These are phyloP conservation scores for Colletotrichum nymphaeae DNA, from an alignment of 2,329 filamentous ascomycete genomes.

Conservation along the genomic window DNA sequence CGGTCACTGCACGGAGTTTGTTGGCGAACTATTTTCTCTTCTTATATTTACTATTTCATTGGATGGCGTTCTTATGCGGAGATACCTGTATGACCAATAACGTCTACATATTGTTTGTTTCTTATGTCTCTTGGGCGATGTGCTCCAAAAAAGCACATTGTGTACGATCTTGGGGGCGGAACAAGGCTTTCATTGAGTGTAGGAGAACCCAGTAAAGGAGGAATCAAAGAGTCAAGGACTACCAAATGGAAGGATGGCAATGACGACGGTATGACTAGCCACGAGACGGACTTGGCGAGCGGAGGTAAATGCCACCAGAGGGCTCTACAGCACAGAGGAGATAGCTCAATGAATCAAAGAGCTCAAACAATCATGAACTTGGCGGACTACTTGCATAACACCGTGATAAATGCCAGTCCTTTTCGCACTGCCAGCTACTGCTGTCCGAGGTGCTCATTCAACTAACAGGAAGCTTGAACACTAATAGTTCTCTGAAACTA, in stretches of 20 bases:
- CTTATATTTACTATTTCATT: conserved; percentile 35
- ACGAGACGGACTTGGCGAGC: conserved; percentile 19
- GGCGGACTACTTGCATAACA: background rate
- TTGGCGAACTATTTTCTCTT: conserved; percentile 30
- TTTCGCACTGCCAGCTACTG: too few relatives aligned
- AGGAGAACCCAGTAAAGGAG: background rate
- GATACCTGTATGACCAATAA: conserved; percentile 35
- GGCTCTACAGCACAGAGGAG: background rate
- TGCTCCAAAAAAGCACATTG: background rate
- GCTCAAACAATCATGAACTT: background rate
- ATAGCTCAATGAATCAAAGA: conserved; percentile 26
- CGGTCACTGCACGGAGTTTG: conserved; percentile 33
- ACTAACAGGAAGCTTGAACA: too few relatives aligned
- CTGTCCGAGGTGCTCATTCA: too few relatives aligned
- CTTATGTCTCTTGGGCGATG: conserved; percentile 18
- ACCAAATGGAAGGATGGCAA: conserved; percentile 3
- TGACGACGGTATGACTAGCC: conserved; percentile 22
- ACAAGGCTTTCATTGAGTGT: conserved; percentile 14
- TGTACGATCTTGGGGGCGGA: conserved; percentile 12
- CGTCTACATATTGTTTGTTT: conserved; percentile 36
- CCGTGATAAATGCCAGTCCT: background rate
- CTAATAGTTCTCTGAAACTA: too few relatives aligned
- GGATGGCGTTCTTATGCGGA: conserved; percentile 34
- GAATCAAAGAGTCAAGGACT: background rate
- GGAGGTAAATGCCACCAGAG: conserved; percentile 11